A percentile compares a stretch with the other conserved stretches of the same genome.
Conservation (phyloP, 805 yeast genomes). For the Pichia phayaonensis region DNA sequence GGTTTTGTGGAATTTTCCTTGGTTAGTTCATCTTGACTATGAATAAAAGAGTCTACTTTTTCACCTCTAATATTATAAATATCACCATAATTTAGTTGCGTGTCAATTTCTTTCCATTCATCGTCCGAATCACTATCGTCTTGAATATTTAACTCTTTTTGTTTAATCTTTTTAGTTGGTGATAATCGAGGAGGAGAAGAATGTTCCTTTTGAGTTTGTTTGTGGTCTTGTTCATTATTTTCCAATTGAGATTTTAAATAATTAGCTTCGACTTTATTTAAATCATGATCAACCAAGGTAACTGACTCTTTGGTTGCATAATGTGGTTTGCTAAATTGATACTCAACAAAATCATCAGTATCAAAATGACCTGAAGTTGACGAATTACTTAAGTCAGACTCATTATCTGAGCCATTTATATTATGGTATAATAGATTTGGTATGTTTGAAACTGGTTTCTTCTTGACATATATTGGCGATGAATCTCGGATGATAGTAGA, state of each 20-base stretch:
- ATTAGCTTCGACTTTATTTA: constrained; percentile 8
- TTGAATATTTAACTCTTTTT: constrained; percentile 8
- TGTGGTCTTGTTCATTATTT: not conserved
- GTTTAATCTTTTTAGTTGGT: not conserved
- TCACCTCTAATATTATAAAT: constrained; percentile 78
- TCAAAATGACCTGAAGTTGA: not conserved
- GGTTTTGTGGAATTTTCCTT: constrained; percentile 5
- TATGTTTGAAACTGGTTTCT: not conserved
- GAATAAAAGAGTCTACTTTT: constrained; percentile 36
- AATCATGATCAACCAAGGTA: constrained; percentile 15
- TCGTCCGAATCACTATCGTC: constrained; percentile 32
- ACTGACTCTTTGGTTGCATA: constrained; percentile 15
- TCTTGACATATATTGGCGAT: not conserved
- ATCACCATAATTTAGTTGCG: constrained; percentile 61
- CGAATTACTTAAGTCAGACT: not conserved
- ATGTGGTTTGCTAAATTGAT: constrained; percentile 15
- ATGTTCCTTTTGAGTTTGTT: not conserved
- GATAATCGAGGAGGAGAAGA: not conserved
- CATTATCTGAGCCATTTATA: not conserved
- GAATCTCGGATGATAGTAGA: constrained; percentile 6
- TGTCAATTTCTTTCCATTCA: constrained; percentile 84
- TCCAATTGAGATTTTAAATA: not conserved
- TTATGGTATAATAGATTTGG: not conserved
- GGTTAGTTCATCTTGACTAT: constrained; percentile 21
- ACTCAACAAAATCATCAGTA: constrained; percentile 23